Evolutionary conservation across 2,329 filamentous ascomycete genomes (phyloP).

Genomic region (Talaromyces sp.): DNA sequence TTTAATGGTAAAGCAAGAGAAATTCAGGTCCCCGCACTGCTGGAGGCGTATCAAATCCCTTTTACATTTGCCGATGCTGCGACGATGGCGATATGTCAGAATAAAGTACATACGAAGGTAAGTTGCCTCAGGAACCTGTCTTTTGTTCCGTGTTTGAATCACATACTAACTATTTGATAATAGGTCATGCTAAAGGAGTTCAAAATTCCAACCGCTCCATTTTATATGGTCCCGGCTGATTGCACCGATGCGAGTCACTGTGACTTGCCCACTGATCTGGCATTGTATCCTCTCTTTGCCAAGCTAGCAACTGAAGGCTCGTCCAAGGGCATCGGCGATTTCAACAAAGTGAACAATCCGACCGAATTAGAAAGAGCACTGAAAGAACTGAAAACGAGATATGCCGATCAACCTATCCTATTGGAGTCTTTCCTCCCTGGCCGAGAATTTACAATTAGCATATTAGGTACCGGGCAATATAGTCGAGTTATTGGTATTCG

Average conservation of each 20-base stretch:
- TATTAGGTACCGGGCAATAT: constrained; percentile 14
- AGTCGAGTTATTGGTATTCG: constrained; percentile 14
- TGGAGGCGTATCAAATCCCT: constrained; percentile 22
- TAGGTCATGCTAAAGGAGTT: constrained; percentile 12
- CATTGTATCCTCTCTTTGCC: constrained; percentile 16
- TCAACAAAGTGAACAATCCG: constrained; percentile 12
- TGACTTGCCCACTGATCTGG: constrained; percentile 3
- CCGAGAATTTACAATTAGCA: constrained; percentile 19
- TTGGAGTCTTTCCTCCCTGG: constrained; percentile 18
- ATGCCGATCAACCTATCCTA: constrained; percentile 13
- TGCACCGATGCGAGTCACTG: not conserved
- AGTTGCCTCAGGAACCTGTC: not conserved
- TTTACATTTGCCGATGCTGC: constrained; percentile 18
- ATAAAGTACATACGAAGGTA: constrained; percentile 20
- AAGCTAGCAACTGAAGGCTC: constrained; percentile 15
- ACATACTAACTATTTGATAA: too few relatives aligned
- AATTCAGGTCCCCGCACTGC: constrained; percentile 19
- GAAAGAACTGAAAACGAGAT: constrained; percentile 11
- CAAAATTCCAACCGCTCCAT: constrained; percentile 13
- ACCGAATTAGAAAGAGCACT: constrained; percentile 10
- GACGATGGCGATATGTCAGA: constrained; percentile 16
- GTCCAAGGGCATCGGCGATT: constrained; percentile 15
- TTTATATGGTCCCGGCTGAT: constrained; percentile 10
- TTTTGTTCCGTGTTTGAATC: constrained; percentile 4
- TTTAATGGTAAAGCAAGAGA: constrained; percentile 18